Percentiles rank a stretch among this genome's conserved stretches.
Conservation (phyloP, 2,329 filamentous ascomycete species). For the Calycina herbarum region DNA sequence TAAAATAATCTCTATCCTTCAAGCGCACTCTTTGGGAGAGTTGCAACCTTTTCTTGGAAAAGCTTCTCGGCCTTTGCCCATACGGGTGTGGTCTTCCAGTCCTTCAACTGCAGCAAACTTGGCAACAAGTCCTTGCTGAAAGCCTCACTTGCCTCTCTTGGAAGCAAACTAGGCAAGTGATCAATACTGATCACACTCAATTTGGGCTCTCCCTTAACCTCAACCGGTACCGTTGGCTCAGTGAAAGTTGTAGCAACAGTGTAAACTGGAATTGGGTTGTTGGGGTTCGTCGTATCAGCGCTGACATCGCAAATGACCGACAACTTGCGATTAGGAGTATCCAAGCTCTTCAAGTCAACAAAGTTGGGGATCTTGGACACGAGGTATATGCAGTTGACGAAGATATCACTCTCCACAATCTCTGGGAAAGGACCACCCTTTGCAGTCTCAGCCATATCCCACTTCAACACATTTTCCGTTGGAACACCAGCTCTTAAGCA, state of each 20-base stretch:
- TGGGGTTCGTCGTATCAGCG: slow-evolving; percentile 71
- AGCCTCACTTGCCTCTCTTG: slow-evolving; percentile 82
- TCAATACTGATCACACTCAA: slow-evolving; percentile 86
- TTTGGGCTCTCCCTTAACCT: slow-evolving; percentile 53
- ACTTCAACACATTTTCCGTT: slow-evolving; percentile 63
- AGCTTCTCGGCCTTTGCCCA: slow-evolving; percentile 84
- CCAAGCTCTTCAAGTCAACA: slow-evolving; percentile 69
- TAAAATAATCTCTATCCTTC: slow-evolving; percentile 7
- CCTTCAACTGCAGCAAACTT: slow-evolving; percentile 73
- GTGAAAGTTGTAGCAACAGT: slow-evolving; percentile 81
- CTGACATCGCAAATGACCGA: slow-evolving; percentile 79
- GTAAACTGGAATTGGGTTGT: slow-evolving; percentile 75
- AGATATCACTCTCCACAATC: slow-evolving; percentile 73
- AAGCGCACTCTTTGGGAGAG: slow-evolving; percentile 49
- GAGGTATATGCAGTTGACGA: slow-evolving; percentile 90
- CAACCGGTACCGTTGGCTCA: slow-evolving; percentile 79
- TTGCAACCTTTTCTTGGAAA: slow-evolving; percentile 78
- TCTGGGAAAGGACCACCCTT: slow-evolving; percentile 72
- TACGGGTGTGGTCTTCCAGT: slow-evolving; percentile 71
- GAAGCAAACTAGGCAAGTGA: slow-evolving; percentile 79
- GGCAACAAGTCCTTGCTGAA: slow-evolving; percentile 80
- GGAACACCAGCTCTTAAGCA: slow-evolving; percentile 73
- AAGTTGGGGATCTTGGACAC: slow-evolving; percentile 78
- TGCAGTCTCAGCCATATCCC: slow-evolving; percentile 77
- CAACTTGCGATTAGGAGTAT: slow-evolving; percentile 68